Evolutionary conservation across 495 filamentous ascomycete species (phyloP), one percentile per base, ranked within the genome.

Genomic region (Aspergillus coremiiformis): DNA sequence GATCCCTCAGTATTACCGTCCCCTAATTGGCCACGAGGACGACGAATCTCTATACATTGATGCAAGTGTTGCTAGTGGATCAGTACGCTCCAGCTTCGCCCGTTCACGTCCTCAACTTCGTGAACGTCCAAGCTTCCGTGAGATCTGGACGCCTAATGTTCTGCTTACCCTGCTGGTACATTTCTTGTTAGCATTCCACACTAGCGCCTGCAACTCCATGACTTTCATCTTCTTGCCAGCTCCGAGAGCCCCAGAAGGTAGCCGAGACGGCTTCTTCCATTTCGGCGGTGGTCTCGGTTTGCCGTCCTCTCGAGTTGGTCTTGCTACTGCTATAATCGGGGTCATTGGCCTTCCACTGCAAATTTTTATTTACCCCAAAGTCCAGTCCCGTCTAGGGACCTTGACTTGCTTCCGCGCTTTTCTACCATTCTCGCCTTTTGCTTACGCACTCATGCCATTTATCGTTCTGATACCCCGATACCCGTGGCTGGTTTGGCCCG

Each of bases 201-300:
- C 84, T 29, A 79, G 83, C 30, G 83, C 86, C 7, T 92, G 87
- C 73, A 86, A 84, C 66, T 77, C 84, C 42, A 74, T 90, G 57
- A 85, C 84, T 41, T 86, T 84, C 44, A 76, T 86, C 21, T 87
- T 86, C 62, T 70, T 92, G 45, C 84, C 83, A 8, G 81, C 81
- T 3, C 84, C 86, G 0, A 77, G 76, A 9, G 75, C 79, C 8
- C 67, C 73, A 15, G 73, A 78, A 17, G 56, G 58, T 43, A 64
- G 69, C n/a, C 72, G 66, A 6, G 59, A 64, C 19, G 69, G 74
- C 1, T 70, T 81, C 21, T 76, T 89, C 61, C 73, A 75, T 53
- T 92, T 90, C 65, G 77, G 78, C 15, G 87, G 87, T 47, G 87
- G 87, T 0, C 74, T 92, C 5, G 86, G 83, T 5, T 68, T 90